Evolutionary conservation across 1,139 yeast genomes (phyloP).

Genomic region (Taphrina wiesneri): DNA sequence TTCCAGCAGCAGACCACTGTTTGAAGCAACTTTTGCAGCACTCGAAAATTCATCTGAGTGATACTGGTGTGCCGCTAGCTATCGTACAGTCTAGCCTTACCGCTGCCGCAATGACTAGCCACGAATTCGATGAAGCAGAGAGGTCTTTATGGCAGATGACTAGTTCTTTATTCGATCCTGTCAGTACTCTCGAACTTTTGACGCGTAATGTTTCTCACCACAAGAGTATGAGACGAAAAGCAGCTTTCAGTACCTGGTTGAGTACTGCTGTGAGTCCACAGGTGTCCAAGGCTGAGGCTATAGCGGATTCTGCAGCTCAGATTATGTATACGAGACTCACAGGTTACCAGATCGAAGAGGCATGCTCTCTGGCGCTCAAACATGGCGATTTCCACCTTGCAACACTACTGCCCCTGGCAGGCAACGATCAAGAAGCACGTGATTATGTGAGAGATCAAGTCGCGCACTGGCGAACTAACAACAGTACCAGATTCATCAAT

Average conservation of each 20-base stretch:
- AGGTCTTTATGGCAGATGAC: constrained; percentile 54
- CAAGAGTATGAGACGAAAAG: constrained; percentile 36
- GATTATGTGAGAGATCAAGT: constrained; percentile 62
- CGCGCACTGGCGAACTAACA: constrained; percentile 60
- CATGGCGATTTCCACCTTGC: constrained; percentile 69
- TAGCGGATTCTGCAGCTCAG: constrained; percentile 38
- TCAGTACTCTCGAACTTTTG: not conserved
- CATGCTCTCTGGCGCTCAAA: constrained; percentile 61
- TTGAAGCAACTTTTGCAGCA: constrained; percentile 14
- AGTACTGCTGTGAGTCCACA: constrained; percentile 53
- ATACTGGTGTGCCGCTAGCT: constrained; percentile 25
- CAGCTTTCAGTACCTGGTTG: constrained; percentile 59
- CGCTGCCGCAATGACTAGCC: constrained; percentile 2
- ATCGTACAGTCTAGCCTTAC: constrained; percentile 16
- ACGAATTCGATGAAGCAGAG: constrained; percentile 13
- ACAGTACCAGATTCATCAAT: constrained; percentile 54
- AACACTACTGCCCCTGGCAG: constrained; percentile 66
- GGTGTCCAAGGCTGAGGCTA: constrained; percentile 44
- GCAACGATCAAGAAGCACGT: constrained; percentile 63
- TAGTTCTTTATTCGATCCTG: constrained; percentile 58
- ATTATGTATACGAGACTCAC: constrained; percentile 56
- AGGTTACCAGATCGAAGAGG: constrained; percentile 60
- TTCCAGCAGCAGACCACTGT: not conserved
- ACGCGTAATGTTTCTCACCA: not conserved
- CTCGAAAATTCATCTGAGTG: constrained; percentile 10